Conservation (phyloP, 2,329 filamentous ascomycete species). For the Botrytis fragariae region DNA sequence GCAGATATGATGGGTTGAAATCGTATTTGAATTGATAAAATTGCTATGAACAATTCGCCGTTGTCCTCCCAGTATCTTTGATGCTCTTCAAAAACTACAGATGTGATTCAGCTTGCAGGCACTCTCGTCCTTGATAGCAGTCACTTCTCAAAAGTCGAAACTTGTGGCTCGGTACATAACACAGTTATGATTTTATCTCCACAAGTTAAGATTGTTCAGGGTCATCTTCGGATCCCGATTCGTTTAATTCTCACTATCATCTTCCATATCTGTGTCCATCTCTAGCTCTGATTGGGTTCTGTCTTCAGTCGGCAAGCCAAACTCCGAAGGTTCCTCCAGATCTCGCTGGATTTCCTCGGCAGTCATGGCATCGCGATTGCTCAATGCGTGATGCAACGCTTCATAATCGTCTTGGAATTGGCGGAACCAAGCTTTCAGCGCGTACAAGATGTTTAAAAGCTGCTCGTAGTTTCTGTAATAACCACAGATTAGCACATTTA, state of each 20-base stretch:
- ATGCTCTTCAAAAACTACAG: background rate
- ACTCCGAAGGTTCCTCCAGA: background rate
- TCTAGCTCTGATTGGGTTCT: background rate
- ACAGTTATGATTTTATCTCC: background rate
- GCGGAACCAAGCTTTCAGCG: background rate
- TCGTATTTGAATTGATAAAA: background rate
- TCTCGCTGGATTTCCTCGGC: background rate
- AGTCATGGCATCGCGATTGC: background rate
- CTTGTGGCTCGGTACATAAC: background rate
- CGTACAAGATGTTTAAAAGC: background rate
- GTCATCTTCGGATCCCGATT: background rate
- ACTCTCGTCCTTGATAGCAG: background rate
- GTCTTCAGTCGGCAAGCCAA: background rate
- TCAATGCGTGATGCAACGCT: background rate
- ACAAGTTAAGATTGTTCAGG: background rate
- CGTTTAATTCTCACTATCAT: background rate
- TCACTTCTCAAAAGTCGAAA: background rate
- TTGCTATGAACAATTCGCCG: background rate
- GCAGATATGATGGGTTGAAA: background rate
- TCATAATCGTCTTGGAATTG: background rate
- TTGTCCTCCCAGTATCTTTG: background rate
- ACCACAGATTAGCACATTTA: background rate
- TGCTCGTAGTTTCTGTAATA: background rate
- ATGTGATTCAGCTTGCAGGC: rapidly evolving
- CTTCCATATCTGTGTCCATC: background rate